These are phyloP conservation scores for Fusarium sp. DNA, from an alignment of 2,329 filamentous ascomycete genomes.

Conservation along the genomic window DNA sequence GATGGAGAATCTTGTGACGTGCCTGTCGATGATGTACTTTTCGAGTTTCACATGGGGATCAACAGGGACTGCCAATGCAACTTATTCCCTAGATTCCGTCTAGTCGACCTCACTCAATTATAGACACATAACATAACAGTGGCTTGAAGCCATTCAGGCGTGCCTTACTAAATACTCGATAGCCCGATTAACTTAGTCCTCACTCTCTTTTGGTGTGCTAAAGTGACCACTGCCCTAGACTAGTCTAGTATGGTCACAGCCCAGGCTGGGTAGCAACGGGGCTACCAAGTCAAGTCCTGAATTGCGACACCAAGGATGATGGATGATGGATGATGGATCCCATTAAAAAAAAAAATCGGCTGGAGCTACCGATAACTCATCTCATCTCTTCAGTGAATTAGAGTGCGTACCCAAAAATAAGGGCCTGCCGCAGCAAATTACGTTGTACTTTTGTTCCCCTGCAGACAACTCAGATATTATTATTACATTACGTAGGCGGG, in stretches of 20 bases:
- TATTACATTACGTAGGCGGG: conserved; percentile 7
- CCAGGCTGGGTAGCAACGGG: conserved; percentile 16
- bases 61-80: conserved; percentile 7
- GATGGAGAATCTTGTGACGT: conserved; percentile 26
- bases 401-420: conserved; percentile 23
- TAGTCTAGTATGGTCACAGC: neutral
- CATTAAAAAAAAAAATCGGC: conserved; percentile 12
- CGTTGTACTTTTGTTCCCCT: conserved; percentile 30
- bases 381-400: conserved; percentile 18
- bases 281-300: conserved; percentile 21
- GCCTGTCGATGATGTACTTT: conserved; percentile 25
- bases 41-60: conserved; percentile 22
- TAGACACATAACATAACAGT: neutral
- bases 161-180: conserved; percentile 34
- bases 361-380: conserved; percentile 21
- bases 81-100: neutral
- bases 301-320: conserved; percentile 24
- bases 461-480: conserved; percentile 15
- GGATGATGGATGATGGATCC: neutral
- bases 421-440: conserved; percentile 36
- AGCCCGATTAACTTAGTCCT: conserved; percentile 3
- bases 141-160: conserved; percentile 23
- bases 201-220: conserved; percentile 16
- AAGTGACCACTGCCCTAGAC: conserved; percentile 2
- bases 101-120: neutral